Evolutionary conservation across 495 filamentous ascomycete genomes (phyloP).

Genomic region (Hypoxylon rickii): DNA sequence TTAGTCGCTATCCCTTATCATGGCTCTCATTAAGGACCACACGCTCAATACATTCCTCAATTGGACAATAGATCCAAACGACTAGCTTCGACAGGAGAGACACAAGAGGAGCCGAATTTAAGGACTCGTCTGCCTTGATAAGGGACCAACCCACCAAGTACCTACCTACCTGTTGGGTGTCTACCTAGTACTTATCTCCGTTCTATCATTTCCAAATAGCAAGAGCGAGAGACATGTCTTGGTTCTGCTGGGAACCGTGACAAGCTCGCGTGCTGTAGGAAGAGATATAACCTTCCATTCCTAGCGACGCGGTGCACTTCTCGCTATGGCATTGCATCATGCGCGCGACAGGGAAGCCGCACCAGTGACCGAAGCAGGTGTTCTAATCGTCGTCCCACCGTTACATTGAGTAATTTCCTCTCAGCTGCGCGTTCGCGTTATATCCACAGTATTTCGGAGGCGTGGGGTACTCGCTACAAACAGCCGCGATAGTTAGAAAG

Average conservation of each 20-base stretch:
- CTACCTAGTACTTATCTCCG: too few species aligned
- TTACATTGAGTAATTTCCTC: constrained; percentile 30
- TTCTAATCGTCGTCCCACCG: constrained; percentile 25
- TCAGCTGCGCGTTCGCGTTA: constrained; percentile 4
- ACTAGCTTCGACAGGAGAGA: constrained; percentile 1
- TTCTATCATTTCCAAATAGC: constrained; percentile 13
- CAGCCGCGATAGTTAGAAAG: too few species aligned
- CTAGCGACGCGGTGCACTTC: constrained; percentile 21
- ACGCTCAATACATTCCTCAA: constrained; percentile 28
- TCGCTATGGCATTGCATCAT: constrained; percentile 25
- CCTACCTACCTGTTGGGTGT: neutral
- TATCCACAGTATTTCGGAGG: constrained; percentile 9
- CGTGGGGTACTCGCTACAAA: constrained; percentile 25
- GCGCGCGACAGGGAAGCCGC: constrained; percentile 20
- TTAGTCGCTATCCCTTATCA: constrained; percentile 1
- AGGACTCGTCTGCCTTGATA: constrained; percentile 5
- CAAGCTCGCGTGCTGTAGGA: constrained; percentile 23
- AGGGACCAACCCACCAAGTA: too few species aligned
- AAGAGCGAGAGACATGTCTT: constrained; percentile 33
- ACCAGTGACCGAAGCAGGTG: constrained; percentile 24
- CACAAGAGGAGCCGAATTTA: constrained; percentile 5
- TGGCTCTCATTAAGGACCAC: neutral
- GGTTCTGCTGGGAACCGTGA: constrained; percentile 17
- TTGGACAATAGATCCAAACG: neutral
- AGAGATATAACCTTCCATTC: constrained; percentile 30